phyloP scores from a whole-genome alignment of 306 rosid species.

The Corylus heterophylla region DNA sequence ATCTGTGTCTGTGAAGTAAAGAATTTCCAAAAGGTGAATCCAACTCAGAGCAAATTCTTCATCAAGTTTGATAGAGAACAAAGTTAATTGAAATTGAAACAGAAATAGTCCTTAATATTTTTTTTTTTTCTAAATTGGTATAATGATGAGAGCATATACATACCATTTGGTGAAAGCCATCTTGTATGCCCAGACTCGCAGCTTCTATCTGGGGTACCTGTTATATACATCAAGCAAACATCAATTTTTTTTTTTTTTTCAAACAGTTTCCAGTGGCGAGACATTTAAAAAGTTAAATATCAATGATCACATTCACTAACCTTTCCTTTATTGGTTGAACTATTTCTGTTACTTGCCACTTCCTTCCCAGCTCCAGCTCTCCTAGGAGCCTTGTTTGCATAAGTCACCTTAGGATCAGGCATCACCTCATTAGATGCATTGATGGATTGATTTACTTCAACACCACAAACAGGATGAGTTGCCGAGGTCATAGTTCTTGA shows the following conservation, averaged over 20 bases:
- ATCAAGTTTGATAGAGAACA: neutral
- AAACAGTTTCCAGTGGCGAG: constrained; percentile 6
- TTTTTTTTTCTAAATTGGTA: neutral
- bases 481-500: constrained; percentile 25
- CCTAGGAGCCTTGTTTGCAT: constrained; percentile 34
- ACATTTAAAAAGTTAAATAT: constrained; percentile 8
- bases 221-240: constrained; percentile 24
- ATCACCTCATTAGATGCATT: constrained; percentile 22
- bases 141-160: constrained; percentile 19
- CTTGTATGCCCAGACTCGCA: constrained; percentile 31
- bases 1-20: neutral
- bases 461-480: constrained; percentile 35
- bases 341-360: constrained; percentile 30
- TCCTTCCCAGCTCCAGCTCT: constrained; percentile 35
- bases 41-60: neutral
- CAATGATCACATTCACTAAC: constrained; percentile 32
- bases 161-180: constrained; percentile 52
- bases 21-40: neutral
- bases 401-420: constrained; percentile 37
- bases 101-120: neutral
- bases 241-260: neutral
- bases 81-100: neutral
- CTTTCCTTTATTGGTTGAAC: constrained; percentile 45
- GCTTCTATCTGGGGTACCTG: constrained; percentile 47
- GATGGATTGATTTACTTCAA: constrained; percentile 38